Base-by-base conservation (phyloP, 2,329 filamentous ascomycete species). In the Fusarium buharicum region DNA sequence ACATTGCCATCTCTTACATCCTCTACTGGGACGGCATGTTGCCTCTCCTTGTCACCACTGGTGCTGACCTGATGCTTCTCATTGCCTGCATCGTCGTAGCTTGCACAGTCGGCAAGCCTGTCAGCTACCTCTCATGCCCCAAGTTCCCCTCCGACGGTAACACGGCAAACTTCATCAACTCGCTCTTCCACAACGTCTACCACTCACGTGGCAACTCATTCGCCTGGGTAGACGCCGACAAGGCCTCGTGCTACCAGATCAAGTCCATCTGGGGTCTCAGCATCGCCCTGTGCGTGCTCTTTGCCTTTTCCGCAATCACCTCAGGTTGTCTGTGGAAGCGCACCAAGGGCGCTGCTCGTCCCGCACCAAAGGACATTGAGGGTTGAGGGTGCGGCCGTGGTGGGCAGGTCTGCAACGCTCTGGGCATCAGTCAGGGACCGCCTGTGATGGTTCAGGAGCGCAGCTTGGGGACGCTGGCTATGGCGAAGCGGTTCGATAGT, bases 261-360 rank as follows among this genome's bases (percentile, higher is more conserved):
- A 96, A 96, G 82, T 86, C 90, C 14, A 86, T 95, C 65, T 97
- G 93, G 93, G 93, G 92, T 1, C 77, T 97, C 58, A 86, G 87
- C 74, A 93, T 97, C 75, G 88, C 88, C 5, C 83, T 96, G 45
- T 92, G 88, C 74, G 84, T 90, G 38, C 78, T 92, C 31, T 91
- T 91, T 70, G 82, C 85, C 59, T 82, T 91, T 57, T 89, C 86
- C 3, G 78, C 81, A 40, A 75, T 89, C 45, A 81, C 84, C 40
- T 83, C 81, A 27, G 75, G 80, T 51, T 86, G 86, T 66, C 78
- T 92, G 34, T 90, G 87, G 85, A 82, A 84, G 62, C 82, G 84
- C 67, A 78, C 82, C 70, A 85, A 84, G 76, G 71, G 76, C 39
- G 56, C 62, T 12, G 60, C 62, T 18, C 66, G 69, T 12, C 69